Conservation (phyloP, 2,329 filamentous ascomycete species). For the Pestalotiopsis sp. region DNA sequence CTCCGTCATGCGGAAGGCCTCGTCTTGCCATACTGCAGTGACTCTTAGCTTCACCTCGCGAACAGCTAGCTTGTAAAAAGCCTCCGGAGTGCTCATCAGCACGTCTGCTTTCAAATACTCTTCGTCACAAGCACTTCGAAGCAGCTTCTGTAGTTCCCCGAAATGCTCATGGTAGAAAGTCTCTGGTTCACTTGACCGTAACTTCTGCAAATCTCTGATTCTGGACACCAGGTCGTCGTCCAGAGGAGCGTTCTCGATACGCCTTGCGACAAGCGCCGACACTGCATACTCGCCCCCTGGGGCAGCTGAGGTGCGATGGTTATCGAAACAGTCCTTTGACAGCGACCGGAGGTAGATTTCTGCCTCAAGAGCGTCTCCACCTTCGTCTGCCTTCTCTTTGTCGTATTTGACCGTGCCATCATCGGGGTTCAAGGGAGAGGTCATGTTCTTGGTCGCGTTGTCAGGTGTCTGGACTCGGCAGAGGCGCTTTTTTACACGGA, state of each 20-base stretch:
- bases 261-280: neutral
- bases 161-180: neutral
- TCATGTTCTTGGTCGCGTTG: neutral
- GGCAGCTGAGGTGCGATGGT: neutral
- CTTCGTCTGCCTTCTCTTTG: neutral
- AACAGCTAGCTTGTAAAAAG: neutral
- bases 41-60: neutral
- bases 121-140: neutral
- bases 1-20: neutral
- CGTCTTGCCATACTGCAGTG: neutral
- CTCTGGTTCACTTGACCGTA: neutral
- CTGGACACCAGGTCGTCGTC: neutral
- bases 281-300: neutral
- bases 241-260: neutral
- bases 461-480: neutral
- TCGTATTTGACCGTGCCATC: neutral
- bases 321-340: neutral
- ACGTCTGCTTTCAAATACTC: neutral
- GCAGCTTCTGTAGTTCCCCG: neutral
- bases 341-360: neutral
- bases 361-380: neutral
- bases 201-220: neutral
- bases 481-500: neutral
- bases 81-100: neutral
- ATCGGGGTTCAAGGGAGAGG: neutral